These are phyloP conservation scores for Suzukiozyma palmioleophila DNA, from an alignment of 1,139 yeast species.

Conservation along the genomic window DNA sequence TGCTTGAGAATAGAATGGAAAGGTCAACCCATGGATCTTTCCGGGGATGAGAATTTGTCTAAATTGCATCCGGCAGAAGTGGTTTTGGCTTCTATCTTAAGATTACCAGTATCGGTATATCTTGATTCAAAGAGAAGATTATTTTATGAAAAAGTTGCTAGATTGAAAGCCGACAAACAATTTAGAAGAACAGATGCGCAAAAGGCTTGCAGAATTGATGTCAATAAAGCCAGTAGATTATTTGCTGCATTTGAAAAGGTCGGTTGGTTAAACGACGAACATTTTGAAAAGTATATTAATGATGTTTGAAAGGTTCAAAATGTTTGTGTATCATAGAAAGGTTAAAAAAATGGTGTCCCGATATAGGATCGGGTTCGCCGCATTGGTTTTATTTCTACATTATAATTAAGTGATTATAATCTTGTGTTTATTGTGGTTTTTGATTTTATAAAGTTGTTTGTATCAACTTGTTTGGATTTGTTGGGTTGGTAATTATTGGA, in stretches of 20 bases:
- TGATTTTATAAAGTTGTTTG: conserved; percentile 1
- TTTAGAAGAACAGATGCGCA: conserved; percentile 97
- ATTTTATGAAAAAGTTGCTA: conserved; percentile 80
- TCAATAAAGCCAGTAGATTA: conserved; percentile 88
- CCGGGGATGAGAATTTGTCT: conserved; percentile 64
- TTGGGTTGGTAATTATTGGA: conserved; percentile 4
- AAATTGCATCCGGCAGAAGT: conserved; percentile 90
- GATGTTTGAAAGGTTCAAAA: background rate
- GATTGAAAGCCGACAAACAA: conserved; percentile 70
- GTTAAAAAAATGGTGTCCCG: no score
- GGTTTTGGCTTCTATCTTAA: conserved; percentile 78
- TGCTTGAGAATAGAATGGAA: conserved; percentile 93
- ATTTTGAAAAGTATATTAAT: conserved; percentile 50
- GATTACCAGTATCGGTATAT: conserved; percentile 84
- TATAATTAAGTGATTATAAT: background rate
- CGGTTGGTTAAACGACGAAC: conserved; percentile 86
- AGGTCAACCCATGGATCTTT: conserved; percentile 93
- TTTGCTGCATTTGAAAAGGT: conserved; percentile 92
- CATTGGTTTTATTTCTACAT: background rate
- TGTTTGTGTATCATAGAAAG: no score
- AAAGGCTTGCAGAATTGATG: conserved; percentile 95
- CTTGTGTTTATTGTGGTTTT: background rate
- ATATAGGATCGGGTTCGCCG: no score
- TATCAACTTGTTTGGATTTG: background rate
- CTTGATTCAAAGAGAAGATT: conserved; percentile 89